Evolutionary conservation across 495 filamentous ascomycete genomes (phyloP).

Genomic region (Trichoderma erinaceum): DNA sequence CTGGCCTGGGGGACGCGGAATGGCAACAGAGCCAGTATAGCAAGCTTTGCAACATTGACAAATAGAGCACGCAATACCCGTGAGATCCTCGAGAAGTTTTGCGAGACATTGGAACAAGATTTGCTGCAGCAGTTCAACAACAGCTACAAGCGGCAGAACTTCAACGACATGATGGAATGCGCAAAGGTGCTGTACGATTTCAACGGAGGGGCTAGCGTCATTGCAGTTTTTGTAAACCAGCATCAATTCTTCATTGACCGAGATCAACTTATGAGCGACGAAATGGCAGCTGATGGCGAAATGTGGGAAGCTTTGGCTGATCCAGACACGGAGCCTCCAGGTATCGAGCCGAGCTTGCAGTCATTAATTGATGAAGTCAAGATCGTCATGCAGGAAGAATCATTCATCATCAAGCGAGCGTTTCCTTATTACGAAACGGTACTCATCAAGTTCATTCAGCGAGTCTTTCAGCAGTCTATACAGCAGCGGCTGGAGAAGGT

Average conservation of each 20-base stretch:
- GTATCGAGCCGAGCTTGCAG: constrained; percentile 87
- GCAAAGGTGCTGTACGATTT: constrained; percentile 93
- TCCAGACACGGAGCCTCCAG: constrained; percentile 83
- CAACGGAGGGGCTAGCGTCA: constrained; percentile 88
- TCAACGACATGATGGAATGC: constrained; percentile 93
- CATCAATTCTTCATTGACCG: constrained; percentile 98
- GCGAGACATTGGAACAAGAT: constrained; percentile 91
- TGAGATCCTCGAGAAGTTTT: constrained; percentile 94
- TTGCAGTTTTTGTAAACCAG: constrained; percentile 95
- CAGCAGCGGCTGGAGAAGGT: constrained; percentile 96
- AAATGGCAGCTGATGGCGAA: constrained; percentile 74
- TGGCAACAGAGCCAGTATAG: constrained; percentile 40
- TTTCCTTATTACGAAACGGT: constrained; percentile 97
- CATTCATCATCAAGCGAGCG: constrained; percentile 86
- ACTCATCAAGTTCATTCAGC: constrained; percentile 81
- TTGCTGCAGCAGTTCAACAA: constrained; percentile 94
- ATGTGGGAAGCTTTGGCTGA: constrained; percentile 89
- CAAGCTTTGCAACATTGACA: constrained; percentile 26
- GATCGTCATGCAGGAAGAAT: constrained; percentile 94
- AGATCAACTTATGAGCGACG: constrained; percentile 82
- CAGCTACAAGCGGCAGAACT: constrained; percentile 87
- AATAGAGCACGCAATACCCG: constrained; percentile 58
- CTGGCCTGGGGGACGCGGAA: constrained; percentile 58
- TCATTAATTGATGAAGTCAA: constrained; percentile 88
- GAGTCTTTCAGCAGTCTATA: constrained; percentile 95